A percentile compares a stretch with the other conserved stretches of the same genome.
Evolutionary conservation across 108 stramenopile species (phyloP).

Genomic region (Cyclotella sp.): DNA sequence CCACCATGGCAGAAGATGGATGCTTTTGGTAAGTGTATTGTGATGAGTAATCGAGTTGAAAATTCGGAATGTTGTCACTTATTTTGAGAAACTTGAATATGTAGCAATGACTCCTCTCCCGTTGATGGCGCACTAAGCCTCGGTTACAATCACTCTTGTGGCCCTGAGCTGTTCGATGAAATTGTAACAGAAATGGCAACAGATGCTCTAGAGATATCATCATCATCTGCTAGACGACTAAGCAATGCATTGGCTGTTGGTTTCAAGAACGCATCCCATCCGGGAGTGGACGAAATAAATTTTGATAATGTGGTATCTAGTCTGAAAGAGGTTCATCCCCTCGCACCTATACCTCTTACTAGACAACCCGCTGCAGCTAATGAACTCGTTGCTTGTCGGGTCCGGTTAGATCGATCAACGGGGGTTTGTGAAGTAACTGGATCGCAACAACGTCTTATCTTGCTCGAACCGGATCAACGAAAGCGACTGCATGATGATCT

Average conservation of each 20-base stretch:
- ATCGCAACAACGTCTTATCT: constrained; percentile 68
- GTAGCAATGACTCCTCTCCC: constrained; percentile 36
- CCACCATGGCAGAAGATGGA: constrained; percentile 74
- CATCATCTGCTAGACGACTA: constrained; percentile 73
- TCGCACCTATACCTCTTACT: constrained; percentile 55
- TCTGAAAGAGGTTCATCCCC: constrained; percentile 57
- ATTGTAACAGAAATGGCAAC: constrained; percentile 77
- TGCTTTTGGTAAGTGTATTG: constrained; percentile 53
- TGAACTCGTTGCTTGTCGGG: constrained; percentile 68
- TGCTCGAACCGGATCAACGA: constrained; percentile 65
- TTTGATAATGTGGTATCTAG: constrained; percentile 27
- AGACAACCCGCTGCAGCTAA: constrained; percentile 54
- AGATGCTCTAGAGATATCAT: constrained; percentile 74
- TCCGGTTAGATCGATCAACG: constrained; percentile 60
- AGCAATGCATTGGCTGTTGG: constrained; percentile 73
- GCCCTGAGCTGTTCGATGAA: constrained; percentile 75
- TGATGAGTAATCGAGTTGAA: not conserved
- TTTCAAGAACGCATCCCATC: constrained; percentile 30
- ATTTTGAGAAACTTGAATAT: not conserved
- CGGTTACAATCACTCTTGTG: constrained; percentile 52
- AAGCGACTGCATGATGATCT: constrained; percentile 62
- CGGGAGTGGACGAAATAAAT: not conserved
- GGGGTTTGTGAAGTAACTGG: constrained; percentile 72
- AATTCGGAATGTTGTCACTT: not conserved
- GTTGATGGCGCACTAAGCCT: constrained; percentile 61